A percentile compares a stretch with the other conserved stretches of the same genome.
phyloP scores from a whole-genome alignment of 2,329 filamentous ascomycete genomes.

The Calonectria pseudoreteaudii region DNA sequence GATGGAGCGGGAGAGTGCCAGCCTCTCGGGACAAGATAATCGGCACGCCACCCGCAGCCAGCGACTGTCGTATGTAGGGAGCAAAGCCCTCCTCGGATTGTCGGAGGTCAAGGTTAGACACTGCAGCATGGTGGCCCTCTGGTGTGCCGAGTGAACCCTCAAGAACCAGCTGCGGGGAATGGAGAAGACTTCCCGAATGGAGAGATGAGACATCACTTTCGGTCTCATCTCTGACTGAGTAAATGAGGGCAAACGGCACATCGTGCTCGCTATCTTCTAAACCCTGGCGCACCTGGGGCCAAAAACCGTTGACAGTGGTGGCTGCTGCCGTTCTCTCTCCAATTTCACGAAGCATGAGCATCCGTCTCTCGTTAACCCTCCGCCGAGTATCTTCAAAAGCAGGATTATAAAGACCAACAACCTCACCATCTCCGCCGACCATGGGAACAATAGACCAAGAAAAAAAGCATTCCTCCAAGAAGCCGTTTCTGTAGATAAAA shows the following conservation, averaged over 20 bases:
- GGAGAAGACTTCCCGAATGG: constrained; percentile 73
- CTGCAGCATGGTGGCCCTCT: constrained; percentile 70
- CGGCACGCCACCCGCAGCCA: constrained; percentile 72
- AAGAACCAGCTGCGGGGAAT: constrained; percentile 73
- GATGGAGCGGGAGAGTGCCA: constrained; percentile 71
- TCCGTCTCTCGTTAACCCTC: constrained; percentile 82
- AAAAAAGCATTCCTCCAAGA: constrained; percentile 84
- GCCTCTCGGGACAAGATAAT: constrained; percentile 76
- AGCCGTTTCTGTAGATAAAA: constrained; percentile 77
- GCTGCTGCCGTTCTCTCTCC: constrained; percentile 80
- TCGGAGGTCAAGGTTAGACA: constrained; percentile 74
- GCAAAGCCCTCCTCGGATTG: constrained; percentile 79
- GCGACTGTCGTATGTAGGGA: constrained; percentile 80
- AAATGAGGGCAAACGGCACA: constrained; percentile 81
- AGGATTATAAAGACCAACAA: constrained; percentile 83
- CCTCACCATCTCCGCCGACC: constrained; percentile 78
- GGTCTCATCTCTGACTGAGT: constrained; percentile 77
- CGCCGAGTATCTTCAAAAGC: constrained; percentile 84
- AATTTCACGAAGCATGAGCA: constrained; percentile 82
- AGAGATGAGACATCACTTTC: constrained; percentile 80
- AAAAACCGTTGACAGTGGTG: constrained; percentile 79
- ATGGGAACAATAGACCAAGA: constrained; percentile 86
- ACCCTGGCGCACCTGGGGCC: constrained; percentile 76
- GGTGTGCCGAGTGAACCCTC: constrained; percentile 80
- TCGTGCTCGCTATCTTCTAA: constrained; percentile 81